Evolutionary conservation across 1,284 basidiomycete species (phyloP), one percentile per base, ranked within the genome.

Genomic region (Vanrija sp.): DNA sequence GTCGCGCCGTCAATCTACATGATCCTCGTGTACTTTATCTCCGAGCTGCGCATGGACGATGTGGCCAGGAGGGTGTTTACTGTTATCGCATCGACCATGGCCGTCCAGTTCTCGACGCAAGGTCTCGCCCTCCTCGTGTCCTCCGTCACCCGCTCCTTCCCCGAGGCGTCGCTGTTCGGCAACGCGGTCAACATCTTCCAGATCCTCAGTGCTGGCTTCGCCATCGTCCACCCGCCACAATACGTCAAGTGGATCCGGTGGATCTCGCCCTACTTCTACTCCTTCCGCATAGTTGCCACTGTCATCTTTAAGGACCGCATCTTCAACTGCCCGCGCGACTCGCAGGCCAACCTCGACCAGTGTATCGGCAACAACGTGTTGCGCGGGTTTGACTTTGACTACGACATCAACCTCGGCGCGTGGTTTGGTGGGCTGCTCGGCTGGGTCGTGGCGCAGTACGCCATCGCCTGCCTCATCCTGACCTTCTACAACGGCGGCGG

Each of bases 201-300:
- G 49, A 59, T 70, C 53, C 64, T 73, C 58, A 67, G 67, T 44
- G 61, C 71, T 3, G 75, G 75, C 4, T 71, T 71, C 49, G 63
- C 76, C 38, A 46, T 76, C 8, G 68, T 72, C n/a, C 55, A 75
- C 34, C 73, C 80, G 2, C 79, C 79, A 1, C 66, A 68, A 0
- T 80, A 78, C 60, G 73, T 78, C 3, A 50, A 65, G 0, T 80
- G 79, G 79, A 71, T 79, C 49, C 68, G 76, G 43, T 79, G 75
- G 72, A 70, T 75, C 46, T 62, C 60, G 21, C 68, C 69, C 9
- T 69, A 69, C 52, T 73, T 71, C 51, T 72, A 74, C 49, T 69
- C 66, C n/a, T 72, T 66, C 60, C 62, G 67, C 59, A 74, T 78
- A 53, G 64, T 78, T 38, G 71, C 69, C 0, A 74, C 75, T 0